Conservation (phyloP, 1,284 basidiomycete genomes). For the Ustilago lituana region DNA sequence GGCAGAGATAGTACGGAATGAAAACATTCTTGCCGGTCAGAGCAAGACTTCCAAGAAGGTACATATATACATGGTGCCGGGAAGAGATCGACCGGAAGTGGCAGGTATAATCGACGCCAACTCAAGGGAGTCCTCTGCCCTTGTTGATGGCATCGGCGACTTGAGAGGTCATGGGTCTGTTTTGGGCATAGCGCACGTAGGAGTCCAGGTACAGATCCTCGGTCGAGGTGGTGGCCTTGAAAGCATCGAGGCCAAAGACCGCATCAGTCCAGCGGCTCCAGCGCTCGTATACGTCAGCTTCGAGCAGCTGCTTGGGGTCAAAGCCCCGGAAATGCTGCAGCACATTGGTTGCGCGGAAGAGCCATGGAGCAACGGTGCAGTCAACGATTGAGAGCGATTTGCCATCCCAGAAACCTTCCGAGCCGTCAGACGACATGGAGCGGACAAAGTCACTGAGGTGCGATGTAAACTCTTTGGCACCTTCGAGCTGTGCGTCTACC, state of each 20-base stretch:
- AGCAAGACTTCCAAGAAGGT: too few relatives aligned
- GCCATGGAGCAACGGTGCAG: conserved; percentile 80
- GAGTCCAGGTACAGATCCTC: conserved; percentile 79
- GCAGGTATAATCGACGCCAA: too few relatives aligned
- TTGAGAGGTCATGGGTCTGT: conserved; percentile 55
- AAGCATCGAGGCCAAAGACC: conserved; percentile 74
- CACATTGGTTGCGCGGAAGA: conserved; percentile 75
- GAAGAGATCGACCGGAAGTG: too few relatives aligned
- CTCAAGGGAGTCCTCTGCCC: conserved; percentile 42
- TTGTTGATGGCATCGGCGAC: conserved; percentile 59
- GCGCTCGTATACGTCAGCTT: conserved; percentile 71
- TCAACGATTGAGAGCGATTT: conserved; percentile 76
- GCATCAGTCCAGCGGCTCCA: conserved; percentile 73
- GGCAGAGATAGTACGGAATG: too few relatives aligned
- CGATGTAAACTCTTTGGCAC: conserved; percentile 73
- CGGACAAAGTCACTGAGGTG: conserved; percentile 73
- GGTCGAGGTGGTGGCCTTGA: conserved; percentile 77
- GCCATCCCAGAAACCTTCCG: conserved; percentile 72
- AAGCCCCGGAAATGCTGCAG: conserved; percentile 78
- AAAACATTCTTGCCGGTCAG: too few relatives aligned
- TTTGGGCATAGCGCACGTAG: conserved; percentile 69
- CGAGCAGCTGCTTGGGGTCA: conserved; percentile 67
- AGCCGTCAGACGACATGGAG: conserved; percentile 68
- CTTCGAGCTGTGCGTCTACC: conserved; percentile 72
- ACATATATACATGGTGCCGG: too few relatives aligned